Evolutionary conservation across 177 flowering plant species (phyloP).

Genomic region (Vitis hybrid): DNA sequence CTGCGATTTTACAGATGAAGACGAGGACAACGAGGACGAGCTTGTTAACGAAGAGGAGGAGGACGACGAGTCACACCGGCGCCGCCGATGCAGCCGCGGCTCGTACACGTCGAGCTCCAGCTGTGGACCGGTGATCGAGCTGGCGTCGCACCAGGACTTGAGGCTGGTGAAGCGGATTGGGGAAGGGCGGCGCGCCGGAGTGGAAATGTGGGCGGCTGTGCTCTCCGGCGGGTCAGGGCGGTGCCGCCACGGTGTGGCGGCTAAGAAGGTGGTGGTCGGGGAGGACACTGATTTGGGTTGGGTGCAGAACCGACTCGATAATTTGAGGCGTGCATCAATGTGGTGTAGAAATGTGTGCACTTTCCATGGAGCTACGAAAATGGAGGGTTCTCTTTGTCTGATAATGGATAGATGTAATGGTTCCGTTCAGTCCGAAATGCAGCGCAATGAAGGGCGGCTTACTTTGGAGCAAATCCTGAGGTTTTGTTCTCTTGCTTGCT

Average conservation of each 20-base stretch:
- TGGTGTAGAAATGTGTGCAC: slow-evolving; percentile 97
- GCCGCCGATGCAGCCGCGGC: slow-evolving; percentile 28
- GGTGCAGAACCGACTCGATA: slow-evolving; percentile 78
- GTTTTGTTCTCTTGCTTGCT: slow-evolving; percentile 27
- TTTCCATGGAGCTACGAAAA: slow-evolving; percentile 72
- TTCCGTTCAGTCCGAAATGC: slow-evolving; percentile 84
- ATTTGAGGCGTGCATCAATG: slow-evolving; percentile 66
- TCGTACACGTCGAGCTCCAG: slow-evolving; percentile 46
- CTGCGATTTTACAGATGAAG: slow-evolving; percentile 49
- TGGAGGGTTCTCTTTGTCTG: slow-evolving; percentile 62
- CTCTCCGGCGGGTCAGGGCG: slow-evolving; percentile 36
- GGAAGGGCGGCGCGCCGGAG: slow-evolving; percentile 57
- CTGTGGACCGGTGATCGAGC: slow-evolving; percentile 52
- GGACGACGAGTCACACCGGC: slow-evolving; percentile 29
- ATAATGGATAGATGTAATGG: slow-evolving; percentile 85
- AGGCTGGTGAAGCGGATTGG: slow-evolving; percentile 55
- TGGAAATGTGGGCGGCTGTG: slow-evolving; percentile 71
- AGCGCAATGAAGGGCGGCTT: slow-evolving; percentile 77
- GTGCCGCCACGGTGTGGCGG: slow-evolving; percentile 76
- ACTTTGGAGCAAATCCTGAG: slow-evolving; percentile 95
- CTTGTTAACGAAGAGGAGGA: slow-evolving; percentile 26
- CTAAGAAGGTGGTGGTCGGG: slow-evolving; percentile 64
- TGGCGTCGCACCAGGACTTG: slow-evolving; percentile 45
- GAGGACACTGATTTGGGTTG: slow-evolving; percentile 72
- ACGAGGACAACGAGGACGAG: slow-evolving; percentile 34